Evolutionary conservation across 257 asterid species (phyloP).

Genomic region (Knoxia roxburghii): DNA sequence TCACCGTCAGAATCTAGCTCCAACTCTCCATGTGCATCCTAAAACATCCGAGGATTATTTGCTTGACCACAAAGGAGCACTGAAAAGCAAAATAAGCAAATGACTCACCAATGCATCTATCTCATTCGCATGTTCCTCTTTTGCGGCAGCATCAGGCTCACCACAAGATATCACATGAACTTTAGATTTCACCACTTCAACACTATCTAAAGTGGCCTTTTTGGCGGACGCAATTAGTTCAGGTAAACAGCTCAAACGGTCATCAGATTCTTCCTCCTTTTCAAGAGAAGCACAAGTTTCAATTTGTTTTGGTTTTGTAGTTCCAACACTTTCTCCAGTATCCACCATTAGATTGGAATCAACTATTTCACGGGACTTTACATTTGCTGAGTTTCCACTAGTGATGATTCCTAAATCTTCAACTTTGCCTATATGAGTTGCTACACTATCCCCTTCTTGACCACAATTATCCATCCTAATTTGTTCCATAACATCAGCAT

Average conservation of each 20-base stretch:
- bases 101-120: constrained; percentile 51
- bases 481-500: constrained; percentile 21
- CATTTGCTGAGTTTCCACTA: constrained; percentile 25
- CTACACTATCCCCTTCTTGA: constrained; percentile 31
- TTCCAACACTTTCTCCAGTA: constrained; percentile 26
- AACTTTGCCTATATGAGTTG: constrained; percentile 17
- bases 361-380: constrained; percentile 21
- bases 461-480: constrained; percentile 16
- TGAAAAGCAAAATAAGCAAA: background rate
- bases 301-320: constrained; percentile 28
- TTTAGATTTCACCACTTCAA: constrained; percentile 56
- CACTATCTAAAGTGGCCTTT: constrained; percentile 49
- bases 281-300: constrained; percentile 16
- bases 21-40: constrained; percentile 61
- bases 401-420: constrained; percentile 26
- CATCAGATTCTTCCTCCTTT: constrained; percentile 30
- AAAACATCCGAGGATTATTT: constrained; percentile 19
- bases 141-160: constrained; percentile 27
- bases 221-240: constrained; percentile 62
- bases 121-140: constrained; percentile 44
- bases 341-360: constrained; percentile 17
- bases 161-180: constrained; percentile 28
- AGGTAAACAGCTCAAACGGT: constrained; percentile 53
- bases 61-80: background rate
- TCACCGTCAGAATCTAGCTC: constrained; percentile 73